Conservation (phyloP, 306 rosid genomes). For the Amphicarpaea edgeworthii region DNA sequence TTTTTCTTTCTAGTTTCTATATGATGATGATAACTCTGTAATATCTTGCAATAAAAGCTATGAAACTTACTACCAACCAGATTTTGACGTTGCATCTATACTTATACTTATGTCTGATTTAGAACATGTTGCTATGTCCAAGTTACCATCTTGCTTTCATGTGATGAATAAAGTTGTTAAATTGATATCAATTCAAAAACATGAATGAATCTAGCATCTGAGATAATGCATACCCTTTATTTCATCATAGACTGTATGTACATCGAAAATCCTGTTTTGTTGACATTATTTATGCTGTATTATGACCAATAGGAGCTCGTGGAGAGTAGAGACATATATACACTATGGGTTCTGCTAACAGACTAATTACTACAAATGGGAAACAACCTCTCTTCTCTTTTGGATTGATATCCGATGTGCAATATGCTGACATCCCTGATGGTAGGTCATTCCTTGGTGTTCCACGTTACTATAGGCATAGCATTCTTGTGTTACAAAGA, state of each 20-base stretch:
- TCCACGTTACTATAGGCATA: conserved; percentile 88
- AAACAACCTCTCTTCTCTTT: conserved; percentile 78
- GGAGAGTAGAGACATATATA: conserved; percentile 44
- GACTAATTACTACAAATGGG: conserved; percentile 40
- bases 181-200: not conserved
- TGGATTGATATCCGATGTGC: conserved; percentile 92
- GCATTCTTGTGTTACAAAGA: conserved; percentile 73
- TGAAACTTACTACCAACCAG: too few relatives aligned
- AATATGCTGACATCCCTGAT: conserved; percentile 87
- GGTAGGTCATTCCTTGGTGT: conserved; percentile 85
- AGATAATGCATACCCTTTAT: not conserved
- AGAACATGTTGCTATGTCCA: too few relatives aligned
- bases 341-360: conserved; percentile 64
- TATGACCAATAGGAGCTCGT: conserved; percentile 54
- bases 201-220: not conserved
- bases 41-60: too few relatives aligned
- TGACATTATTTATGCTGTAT: conserved; percentile 31
- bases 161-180: not conserved
- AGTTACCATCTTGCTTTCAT: too few relatives aligned
- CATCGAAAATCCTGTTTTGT: conserved; percentile 32
- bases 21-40: too few relatives aligned
- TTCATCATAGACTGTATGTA: conserved; percentile 9
- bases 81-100: too few relatives aligned
- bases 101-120: too few relatives aligned
- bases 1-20: not conserved